A percentile compares a stretch with the other conserved stretches of the same genome.
These are phyloP conservation scores for Pseudozyma hubeiensis DNA, from an alignment of 1,284 basidiomycete genomes.

Conservation along the genomic window DNA sequence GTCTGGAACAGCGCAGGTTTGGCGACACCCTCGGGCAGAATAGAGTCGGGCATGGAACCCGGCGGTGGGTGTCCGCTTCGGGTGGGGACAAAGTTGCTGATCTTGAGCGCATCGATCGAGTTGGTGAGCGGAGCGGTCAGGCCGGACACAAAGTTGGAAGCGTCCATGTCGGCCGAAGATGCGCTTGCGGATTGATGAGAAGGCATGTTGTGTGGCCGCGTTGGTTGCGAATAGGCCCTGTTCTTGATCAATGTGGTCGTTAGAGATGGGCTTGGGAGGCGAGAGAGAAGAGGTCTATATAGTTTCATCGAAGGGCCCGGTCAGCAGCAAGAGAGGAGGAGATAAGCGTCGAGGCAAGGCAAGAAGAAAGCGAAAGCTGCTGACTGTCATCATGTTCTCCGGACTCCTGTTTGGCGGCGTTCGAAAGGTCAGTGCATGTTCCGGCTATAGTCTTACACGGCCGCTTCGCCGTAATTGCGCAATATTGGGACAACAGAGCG, in stretches of 20 bases:
- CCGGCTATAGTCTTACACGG: too few species aligned
- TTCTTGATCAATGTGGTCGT: neutral
- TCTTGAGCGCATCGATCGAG: conserved; percentile 39
- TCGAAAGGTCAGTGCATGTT: too few species aligned
- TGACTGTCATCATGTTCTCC: too few species aligned
- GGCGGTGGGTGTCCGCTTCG: conserved; percentile 48
- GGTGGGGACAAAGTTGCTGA: conserved; percentile 38
- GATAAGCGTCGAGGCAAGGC: neutral
- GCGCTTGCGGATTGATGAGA: conserved; percentile 13
- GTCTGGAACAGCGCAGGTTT: conserved; percentile 58
- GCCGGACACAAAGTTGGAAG: conserved; percentile 44
- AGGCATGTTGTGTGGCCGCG: conserved; percentile 12
- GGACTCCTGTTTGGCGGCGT: too few species aligned
- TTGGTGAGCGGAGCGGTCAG: conserved; percentile 32
- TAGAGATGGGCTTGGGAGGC: neutral
- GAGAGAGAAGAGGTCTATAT: conserved; percentile 6
- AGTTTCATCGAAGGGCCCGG: neutral
- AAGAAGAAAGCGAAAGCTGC: too few species aligned
- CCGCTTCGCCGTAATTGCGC: too few species aligned
- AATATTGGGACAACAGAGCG: too few species aligned
- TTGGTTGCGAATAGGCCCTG: neutral
- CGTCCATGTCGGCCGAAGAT: conserved; percentile 25
- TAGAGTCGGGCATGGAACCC: conserved; percentile 56
- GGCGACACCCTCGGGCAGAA: conserved; percentile 44
- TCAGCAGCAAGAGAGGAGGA: neutral